Base-by-base conservation (phyloP, 2,329 filamentous ascomycete genomes). In the Bipolaris victoriae region DNA sequence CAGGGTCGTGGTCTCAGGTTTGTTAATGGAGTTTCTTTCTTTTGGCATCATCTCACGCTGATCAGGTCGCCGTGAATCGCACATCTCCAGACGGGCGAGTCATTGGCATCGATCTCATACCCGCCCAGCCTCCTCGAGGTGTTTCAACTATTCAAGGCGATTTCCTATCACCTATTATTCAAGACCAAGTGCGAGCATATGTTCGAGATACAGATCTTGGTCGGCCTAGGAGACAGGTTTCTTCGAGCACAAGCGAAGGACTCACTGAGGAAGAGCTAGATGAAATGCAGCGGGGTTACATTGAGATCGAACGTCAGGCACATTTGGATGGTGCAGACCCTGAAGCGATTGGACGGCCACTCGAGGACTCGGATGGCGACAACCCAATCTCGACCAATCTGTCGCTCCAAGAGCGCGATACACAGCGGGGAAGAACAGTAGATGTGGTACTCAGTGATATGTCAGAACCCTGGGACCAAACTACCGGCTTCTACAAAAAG, bases 361-460 rank as follows among this genome's bases (percentile, higher is more conserved):
- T 55, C 13, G 58, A 53, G 18, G 47, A 47, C 36, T 37, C 47
- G 24, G 65, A 65, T 1, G 61, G 68, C 63, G 63, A 66, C 48
- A 68, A 74, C 57, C 22, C 49, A 62, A 35, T 64, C 66, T 52
- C 67, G 41, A 59, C 67, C 5, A 65, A 70, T 53, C 53, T 75
- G 54, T 69, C 72, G 7, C 52, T 66, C 33, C 68, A 68, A 48
- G 70, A 74, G 41, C 69, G 74, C 11, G 77, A 80, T 49, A 66
- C 76, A 33, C 76, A 75, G 55, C 62, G 73, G 44, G 83, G 83
- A 61, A 83, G 84, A 71, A 86, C 86, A 71, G 93, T 97, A 64
- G 91, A 98, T 80, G 86, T 99, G 73, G 91, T 99, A 75, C 82
- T 99, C 75, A 97, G 92, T 87, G 95, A 99, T 85, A 99, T 99